Evolutionary conservation across 768 basidiomycete genomes (phyloP), one percentile per base, ranked within the genome.

Genomic region (Amanita muscaria): DNA sequence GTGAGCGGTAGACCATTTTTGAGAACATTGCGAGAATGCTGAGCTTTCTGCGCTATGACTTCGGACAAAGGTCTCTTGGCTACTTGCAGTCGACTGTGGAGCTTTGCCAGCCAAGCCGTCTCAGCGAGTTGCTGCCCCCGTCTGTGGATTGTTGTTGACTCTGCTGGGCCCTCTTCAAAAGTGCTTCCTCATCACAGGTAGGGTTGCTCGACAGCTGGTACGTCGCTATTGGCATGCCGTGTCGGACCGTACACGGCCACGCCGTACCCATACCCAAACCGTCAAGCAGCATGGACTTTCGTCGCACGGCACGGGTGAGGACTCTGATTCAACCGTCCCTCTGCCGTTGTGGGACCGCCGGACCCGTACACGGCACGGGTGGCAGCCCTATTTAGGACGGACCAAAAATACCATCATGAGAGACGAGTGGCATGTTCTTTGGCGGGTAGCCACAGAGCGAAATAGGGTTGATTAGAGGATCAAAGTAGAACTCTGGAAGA

Each of bases 401-500:
- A 0, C 92, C 93, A 58, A 98, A 97, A 2, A 98, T 76, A n/a
- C 64, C 68, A 51, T 94, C 96, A 55, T 97, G 91, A 2, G 90
- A 75, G 8, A 93, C 70, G 12, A 88, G 68, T 3, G 88, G 83
- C 0, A 74, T 70, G 54, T 92, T 90, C 67, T 93, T 91, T 9
- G 92, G 72, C 19, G 74, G 77, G 45, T 84, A 78, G 2, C 90
- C 88, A 11, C 96, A 89, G 4, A 92, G 70, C 6, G 94, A 94
- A 51, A 98, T 88, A 5, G 94, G 96, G 60, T 99, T 97, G 64
- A 99, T 96, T 54, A 98, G 79, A 2, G 94, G 93, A 62, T 98
- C 96, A 59, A 96, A 99, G 67, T 98, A 98, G 69, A 98, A 99
- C 0, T 94, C 92, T 10, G 94, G 94, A 15, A 99, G 75, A 67